Evolutionary conservation across 1,284 basidiomycete genomes (phyloP).

Genomic region (Sporisorium exsertum): DNA sequence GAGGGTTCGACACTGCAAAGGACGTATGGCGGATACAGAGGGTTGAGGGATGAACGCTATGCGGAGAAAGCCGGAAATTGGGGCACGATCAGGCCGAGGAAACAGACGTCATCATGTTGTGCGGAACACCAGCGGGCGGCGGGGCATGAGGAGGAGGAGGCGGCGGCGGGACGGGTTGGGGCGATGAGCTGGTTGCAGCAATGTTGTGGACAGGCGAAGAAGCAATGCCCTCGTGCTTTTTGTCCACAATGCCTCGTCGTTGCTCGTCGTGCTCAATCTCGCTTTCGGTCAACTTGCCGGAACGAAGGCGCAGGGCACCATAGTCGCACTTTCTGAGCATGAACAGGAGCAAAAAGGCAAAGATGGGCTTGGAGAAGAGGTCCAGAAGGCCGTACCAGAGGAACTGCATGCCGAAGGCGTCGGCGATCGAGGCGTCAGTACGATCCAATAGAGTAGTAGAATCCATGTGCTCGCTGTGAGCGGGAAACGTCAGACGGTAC

Average conservation of each 20-base stretch:
- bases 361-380: slow-evolving; percentile 72
- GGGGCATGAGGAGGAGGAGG: slow-evolving; percentile 2
- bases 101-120: slow-evolving; percentile 16
- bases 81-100: slow-evolving; percentile 1
- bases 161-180: neutral
- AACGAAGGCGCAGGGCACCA: slow-evolving; percentile 34
- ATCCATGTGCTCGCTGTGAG: neutral
- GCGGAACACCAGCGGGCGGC: slow-evolving; percentile 2
- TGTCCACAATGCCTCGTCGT: slow-evolving; percentile 14
- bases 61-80: neutral
- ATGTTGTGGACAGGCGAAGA: slow-evolving; percentile 14
- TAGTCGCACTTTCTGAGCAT: slow-evolving; percentile 49
- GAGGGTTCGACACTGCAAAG: too few species aligned
- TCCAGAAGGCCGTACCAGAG: slow-evolving; percentile 76
- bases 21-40: neutral
- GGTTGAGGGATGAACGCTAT: neutral
- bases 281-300: slow-evolving; percentile 41
- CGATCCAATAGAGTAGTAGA: neutral
- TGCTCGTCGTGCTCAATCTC: slow-evolving; percentile 14
- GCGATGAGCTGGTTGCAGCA: neutral
- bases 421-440: slow-evolving; percentile 61
- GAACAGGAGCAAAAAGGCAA: slow-evolving; percentile 54
- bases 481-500: neutral
- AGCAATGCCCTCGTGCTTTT: slow-evolving; percentile 16
- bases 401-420: slow-evolving; percentile 63